Evolutionary conservation across 495 filamentous ascomycete genomes (phyloP).

Genomic region (Aspergillus cavernicola): DNA sequence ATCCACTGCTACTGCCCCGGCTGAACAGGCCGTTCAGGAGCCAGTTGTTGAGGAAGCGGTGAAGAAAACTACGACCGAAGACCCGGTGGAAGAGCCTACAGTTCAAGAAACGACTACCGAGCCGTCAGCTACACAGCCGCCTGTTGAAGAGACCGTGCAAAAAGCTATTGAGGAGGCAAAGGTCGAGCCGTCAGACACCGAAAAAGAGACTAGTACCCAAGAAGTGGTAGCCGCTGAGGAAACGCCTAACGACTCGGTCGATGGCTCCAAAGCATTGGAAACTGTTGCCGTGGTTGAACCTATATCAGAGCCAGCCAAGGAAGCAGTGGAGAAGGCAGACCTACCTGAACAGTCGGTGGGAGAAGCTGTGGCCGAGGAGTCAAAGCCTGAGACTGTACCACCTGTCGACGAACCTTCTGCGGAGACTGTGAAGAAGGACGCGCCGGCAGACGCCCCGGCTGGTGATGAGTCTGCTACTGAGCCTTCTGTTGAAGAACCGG

Average conservation of each 20-base stretch:
- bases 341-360: not conserved
- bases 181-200: not conserved
- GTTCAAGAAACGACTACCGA: not conserved
- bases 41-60: not conserved
- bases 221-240: not conserved
- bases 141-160: not conserved
- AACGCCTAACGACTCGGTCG: not conserved
- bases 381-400: not conserved
- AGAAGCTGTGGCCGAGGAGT: not conserved
- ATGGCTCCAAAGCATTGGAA: not conserved
- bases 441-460: not conserved
- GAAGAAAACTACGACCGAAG: conserved; percentile 3
- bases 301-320: conserved; percentile 5
- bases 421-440: not conserved
- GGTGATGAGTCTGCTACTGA: not conserved
- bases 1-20: not conserved
- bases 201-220: not conserved
- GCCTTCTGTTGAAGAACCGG: not conserved
- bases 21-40: conserved; percentile 14
- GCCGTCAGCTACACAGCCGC: too few relatives aligned
- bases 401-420: not conserved
- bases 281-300: not conserved
- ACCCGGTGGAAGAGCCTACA: not conserved
- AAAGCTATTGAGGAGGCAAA: not conserved
- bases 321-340: conserved; percentile 1